Conservation (phyloP, 176 grass and related monocot species). For the Raddia distichophylla region DNA sequence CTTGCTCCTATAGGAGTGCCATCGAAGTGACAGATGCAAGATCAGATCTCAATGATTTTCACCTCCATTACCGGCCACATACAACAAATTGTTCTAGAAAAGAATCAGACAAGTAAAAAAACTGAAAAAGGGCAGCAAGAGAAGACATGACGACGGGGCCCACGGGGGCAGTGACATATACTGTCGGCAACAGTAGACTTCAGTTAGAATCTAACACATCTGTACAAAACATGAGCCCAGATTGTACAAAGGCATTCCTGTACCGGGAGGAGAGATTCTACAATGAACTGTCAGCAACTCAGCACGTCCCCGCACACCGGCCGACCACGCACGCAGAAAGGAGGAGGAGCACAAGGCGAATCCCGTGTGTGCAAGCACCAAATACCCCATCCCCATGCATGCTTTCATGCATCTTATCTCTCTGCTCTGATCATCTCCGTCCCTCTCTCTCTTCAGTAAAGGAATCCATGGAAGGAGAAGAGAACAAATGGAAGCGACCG, state of each 20-base stretch:
- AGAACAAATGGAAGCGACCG: constrained; percentile 51
- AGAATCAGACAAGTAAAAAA: neutral
- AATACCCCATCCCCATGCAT: constrained; percentile 21
- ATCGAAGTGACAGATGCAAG: too few relatives aligned
- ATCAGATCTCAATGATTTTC: too few relatives aligned
- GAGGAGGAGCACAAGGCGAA: neutral
- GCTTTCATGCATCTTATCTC: neutral
- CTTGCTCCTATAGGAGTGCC: too few relatives aligned
- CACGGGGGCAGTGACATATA: neutral
- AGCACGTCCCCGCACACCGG: neutral
- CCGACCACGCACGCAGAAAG: constrained; percentile 17
- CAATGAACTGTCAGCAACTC: neutral
- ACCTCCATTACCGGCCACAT: too few relatives aligned
- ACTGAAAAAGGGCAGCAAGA: neutral
- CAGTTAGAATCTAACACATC: constrained; percentile 16
- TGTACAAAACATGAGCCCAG: neutral
- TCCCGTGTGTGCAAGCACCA: constrained; percentile 17
- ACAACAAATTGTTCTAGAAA: neutral
- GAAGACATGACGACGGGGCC: neutral
- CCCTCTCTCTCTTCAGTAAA: too few relatives aligned
- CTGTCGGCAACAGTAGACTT: constrained; percentile 2
- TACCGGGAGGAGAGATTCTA: constrained; percentile 7
- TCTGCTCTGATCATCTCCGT: too few relatives aligned
- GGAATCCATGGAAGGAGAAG: constrained; percentile 46
- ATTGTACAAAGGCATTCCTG: constrained; percentile 4